Percentiles rank a stretch among this genome's conserved stretches.
Conservation (phyloP, 78 protist species). For the slime mould (Dictyostelium discoideum) region dicty_2.7 NC_007089.4:3711001-3711500, state of each 20-base stretch:
- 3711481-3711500: not conserved
- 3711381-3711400: not conserved
- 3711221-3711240: not conserved
- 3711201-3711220: not conserved
- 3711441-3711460: not conserved
- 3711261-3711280: not conserved
- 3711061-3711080: not conserved
- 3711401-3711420: not conserved
- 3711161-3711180: not conserved
- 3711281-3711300: no score
- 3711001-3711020: not conserved
- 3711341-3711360: not conserved
- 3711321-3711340: not conserved
- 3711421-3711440: not conserved
- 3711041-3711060: not conserved
- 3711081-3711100: not conserved
- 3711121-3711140: not conserved
- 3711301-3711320: not conserved
- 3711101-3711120: not conserved
- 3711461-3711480: not conserved
- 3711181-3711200: not conserved
- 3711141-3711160: not conserved
- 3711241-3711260: not conserved
- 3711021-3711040: not conserved
- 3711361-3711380: not conserved